Evolutionary conservation across 2,329 filamentous ascomycete genomes (phyloP).

Genomic region (Penicillium corylophilum): DNA sequence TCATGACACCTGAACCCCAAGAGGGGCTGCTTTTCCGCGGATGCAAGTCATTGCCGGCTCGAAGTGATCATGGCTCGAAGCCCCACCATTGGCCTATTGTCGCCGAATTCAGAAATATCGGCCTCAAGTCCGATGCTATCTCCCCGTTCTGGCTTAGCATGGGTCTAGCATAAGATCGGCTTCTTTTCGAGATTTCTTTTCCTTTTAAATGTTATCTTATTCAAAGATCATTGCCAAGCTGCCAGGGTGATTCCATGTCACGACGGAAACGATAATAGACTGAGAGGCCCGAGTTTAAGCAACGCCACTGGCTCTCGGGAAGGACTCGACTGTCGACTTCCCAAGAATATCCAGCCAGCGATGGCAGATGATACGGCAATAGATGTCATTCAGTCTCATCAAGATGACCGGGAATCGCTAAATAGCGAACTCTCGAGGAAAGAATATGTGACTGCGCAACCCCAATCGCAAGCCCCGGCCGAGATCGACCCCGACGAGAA

Average conservation of each 20-base stretch:
- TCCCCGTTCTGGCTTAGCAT: neutral
- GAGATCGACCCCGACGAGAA: conserved; percentile 29
- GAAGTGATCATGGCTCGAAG: neutral
- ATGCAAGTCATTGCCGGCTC: neutral
- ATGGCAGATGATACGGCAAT: conserved; percentile 36
- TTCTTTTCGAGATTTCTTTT: neutral
- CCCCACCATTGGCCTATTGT: conserved; percentile 13
- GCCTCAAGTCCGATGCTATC: conserved; percentile 15
- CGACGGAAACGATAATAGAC: conserved; percentile 13
- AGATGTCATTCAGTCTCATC: conserved; percentile 28
- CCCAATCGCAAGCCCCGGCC: conserved; percentile 2
- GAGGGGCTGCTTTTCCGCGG: neutral
- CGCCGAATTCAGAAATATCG: conserved; percentile 10
- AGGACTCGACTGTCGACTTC: neutral
- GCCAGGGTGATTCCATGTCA: conserved; percentile 1
- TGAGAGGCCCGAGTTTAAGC: conserved; percentile 1
- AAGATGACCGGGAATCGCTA: conserved; percentile 12
- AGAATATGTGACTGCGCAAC: conserved; percentile 10
- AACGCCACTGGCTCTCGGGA: conserved; percentile 4
- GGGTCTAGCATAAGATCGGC: neutral
- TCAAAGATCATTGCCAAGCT: neutral
- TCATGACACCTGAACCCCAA: neutral
- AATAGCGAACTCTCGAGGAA: conserved; percentile 1
- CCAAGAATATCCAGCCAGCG: neutral
- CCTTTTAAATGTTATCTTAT: neutral